Conservation (phyloP, 2,329 filamentous ascomycete genomes). For the Geosmithia flava region DNA sequence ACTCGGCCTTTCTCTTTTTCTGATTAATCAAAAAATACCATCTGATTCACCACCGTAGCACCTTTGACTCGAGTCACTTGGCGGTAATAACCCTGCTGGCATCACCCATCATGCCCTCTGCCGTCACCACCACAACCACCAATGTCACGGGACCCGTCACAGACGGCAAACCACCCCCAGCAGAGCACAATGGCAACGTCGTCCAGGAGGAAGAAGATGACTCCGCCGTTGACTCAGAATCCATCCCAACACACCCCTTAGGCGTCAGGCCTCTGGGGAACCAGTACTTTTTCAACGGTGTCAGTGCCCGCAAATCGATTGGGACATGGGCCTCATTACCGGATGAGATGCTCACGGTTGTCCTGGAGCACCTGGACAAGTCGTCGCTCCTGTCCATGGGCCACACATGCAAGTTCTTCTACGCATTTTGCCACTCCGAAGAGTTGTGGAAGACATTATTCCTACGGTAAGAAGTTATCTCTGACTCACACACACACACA, state of each 20-base stretch:
- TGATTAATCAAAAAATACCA: too few species aligned
- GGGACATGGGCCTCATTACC: slow-evolving; percentile 59
- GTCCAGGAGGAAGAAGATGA: not conserved
- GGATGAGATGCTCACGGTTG: slow-evolving; percentile 65
- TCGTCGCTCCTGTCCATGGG: slow-evolving; percentile 52
- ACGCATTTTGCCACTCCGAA: slow-evolving; percentile 72
- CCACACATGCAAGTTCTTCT: slow-evolving; percentile 71
- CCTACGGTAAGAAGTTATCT: slow-evolving; percentile 54
- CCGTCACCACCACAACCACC: not conserved
- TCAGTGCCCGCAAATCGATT: slow-evolving; percentile 53
- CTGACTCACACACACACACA: not conserved
- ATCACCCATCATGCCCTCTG: not conserved
- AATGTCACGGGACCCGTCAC: not conserved
- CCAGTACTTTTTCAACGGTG: slow-evolving; percentile 51
- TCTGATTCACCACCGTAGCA: not conserved
- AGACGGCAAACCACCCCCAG: not conserved
- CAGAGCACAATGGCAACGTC: not conserved
- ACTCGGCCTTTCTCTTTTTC: too few species aligned
- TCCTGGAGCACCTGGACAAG: slow-evolving; percentile 66
- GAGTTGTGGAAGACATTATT: slow-evolving; percentile 85
- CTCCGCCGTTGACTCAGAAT: slow-evolving; percentile 14
- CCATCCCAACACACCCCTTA: slow-evolving; percentile 67
- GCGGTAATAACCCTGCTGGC: not conserved
- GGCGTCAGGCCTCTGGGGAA: slow-evolving; percentile 83
- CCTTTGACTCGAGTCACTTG: not conserved